A percentile compares a stretch with the other conserved stretches of the same genome.
phyloP scores from a whole-genome alignment of 371 early-diverging fungal species.

The Haplosporangium sp. region DNA sequence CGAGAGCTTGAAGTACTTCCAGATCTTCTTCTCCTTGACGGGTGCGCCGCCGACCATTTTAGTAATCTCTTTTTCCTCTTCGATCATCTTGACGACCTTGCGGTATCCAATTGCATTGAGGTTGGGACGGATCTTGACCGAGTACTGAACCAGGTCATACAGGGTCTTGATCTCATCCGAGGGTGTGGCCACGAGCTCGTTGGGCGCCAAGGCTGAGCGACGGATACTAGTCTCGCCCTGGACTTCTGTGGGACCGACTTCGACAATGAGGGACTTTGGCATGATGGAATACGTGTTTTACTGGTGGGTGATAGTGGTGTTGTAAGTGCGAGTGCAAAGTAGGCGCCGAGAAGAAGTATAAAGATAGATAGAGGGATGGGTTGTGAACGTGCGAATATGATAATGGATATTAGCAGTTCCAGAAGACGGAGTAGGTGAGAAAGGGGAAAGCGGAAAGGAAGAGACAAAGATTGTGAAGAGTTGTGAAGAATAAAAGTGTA shows the following conservation, averaged over 20 bases:
- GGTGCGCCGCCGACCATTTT: constrained; percentile 70
- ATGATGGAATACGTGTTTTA: constrained; percentile 2
- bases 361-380: background rate
- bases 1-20: constrained; percentile 82
- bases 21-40: constrained; percentile 74
- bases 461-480: no score
- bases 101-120: constrained; percentile 75
- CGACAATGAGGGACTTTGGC: constrained; percentile 41
- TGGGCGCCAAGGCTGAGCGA: constrained; percentile 62
- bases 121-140: constrained; percentile 56
- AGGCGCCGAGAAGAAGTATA: background rate
- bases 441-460: background rate
- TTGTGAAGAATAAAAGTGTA: background rate
- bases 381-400: constrained; percentile 19
- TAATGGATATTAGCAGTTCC: constrained; percentile 9
- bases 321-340: background rate
- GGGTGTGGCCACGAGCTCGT: constrained; percentile 59
- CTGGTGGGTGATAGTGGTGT: background rate
- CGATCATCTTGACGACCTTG: constrained; percentile 64
- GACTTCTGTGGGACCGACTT: constrained; percentile 58
- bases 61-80: constrained; percentile 80
- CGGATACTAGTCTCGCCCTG: constrained; percentile 62
- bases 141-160: constrained; percentile 71
- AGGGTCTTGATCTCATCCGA: constrained; percentile 68
- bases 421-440: no score